These are phyloP conservation scores for Cytidiella melzeri DNA, from an alignment of 768 basidiomycete species.

Conservation along the genomic window DNA sequence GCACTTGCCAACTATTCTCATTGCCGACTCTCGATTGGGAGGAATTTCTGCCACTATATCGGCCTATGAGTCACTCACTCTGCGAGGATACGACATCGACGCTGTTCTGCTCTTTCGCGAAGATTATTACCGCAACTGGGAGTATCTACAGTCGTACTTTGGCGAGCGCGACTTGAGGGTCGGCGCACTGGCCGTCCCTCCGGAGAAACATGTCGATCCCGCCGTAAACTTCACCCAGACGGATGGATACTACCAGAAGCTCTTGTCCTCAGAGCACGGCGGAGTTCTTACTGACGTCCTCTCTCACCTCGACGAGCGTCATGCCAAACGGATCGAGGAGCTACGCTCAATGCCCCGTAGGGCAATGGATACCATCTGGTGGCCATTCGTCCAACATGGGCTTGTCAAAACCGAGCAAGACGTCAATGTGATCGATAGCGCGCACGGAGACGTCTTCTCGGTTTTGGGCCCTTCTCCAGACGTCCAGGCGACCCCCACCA, in stretches of 20 bases:
- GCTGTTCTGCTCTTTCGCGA: conserved; percentile 81
- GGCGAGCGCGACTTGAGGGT: conserved; percentile 60
- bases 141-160: conserved; percentile 79
- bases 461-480: conserved; percentile 39
- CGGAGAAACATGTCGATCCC: conserved; percentile 37
- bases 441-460: conserved; percentile 80
- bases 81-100: conserved; percentile 89
- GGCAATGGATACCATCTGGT: conserved; percentile 81
- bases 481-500: conserved; percentile 3
- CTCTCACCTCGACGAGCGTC: conserved; percentile 54
- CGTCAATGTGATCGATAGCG: conserved; percentile 90
- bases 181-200: conserved; percentile 51
- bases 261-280: conserved; percentile 32
- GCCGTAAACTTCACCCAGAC: conserved; percentile 45
- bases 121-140: conserved; percentile 80
- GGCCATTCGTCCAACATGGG: conserved; percentile 95
- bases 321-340: conserved; percentile 59
- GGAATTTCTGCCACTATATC: conserved; percentile 93
- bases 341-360: conserved; percentile 75
- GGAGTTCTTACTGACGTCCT: conserved; percentile 43
- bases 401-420: conserved; percentile 60
- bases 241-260: conserved; percentile 64
- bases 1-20: conserved; percentile 79
- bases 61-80: conserved; percentile 82
- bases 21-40: conserved; percentile 86